phyloP scores from a whole-genome alignment of 2,329 filamentous ascomycete genomes.

The Colletotrichum camelliae region DNA sequence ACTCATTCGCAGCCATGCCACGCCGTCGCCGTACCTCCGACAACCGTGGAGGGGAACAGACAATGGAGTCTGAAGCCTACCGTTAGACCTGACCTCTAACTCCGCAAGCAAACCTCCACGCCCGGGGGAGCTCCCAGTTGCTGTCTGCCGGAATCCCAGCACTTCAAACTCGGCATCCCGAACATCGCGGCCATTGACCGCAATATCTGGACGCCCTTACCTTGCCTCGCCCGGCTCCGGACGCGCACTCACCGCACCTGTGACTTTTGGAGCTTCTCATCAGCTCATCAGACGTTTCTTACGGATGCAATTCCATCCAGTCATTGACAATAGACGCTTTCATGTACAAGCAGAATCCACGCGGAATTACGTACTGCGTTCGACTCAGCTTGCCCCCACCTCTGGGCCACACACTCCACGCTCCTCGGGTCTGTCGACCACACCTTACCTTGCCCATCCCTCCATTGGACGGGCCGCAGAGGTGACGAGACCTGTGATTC shows the following conservation, averaged over 20 bases:
- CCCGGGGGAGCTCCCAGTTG: not conserved
- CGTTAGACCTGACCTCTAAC: not conserved
- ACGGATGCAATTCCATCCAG: not conserved
- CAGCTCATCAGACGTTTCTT: not conserved
- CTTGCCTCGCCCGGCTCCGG: not conserved
- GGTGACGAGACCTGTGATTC: not conserved
- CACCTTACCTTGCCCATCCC: not conserved
- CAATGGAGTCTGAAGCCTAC: not conserved
- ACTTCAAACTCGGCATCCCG: not conserved
- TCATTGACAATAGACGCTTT: not conserved
- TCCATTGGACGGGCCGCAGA: not conserved
- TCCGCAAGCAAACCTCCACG: not conserved
- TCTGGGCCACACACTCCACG: not conserved
- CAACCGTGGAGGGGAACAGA: not conserved
- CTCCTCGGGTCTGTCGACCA: not conserved
- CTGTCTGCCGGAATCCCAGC: not conserved
- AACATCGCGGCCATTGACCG: not conserved
- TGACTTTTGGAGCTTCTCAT: not conserved
- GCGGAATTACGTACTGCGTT: not conserved
- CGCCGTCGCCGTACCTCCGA: not conserved
- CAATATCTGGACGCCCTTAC: not conserved
- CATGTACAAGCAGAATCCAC: not conserved
- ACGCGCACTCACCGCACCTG: not conserved
- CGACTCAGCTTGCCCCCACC: slow-evolving; percentile 14
- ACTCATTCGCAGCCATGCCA: not conserved